Percentiles rank a stretch among this genome's conserved stretches.
These are phyloP conservation scores for Chrysanthemum lavandulifolium DNA, from an alignment of 129 eudicot genomes.

Conservation along the genomic window DNA sequence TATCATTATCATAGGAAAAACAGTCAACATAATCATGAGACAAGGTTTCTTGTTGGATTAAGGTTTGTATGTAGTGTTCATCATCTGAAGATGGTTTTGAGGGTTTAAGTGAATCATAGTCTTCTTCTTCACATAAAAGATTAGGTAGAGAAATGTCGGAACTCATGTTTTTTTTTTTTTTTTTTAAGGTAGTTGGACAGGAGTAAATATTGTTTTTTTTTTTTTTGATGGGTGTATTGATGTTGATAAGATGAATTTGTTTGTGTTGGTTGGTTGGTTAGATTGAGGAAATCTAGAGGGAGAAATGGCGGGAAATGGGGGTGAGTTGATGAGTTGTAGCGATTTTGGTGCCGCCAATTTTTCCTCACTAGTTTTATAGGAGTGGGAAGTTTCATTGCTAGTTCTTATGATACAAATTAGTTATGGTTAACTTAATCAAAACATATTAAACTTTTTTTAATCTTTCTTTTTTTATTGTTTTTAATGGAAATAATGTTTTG, in stretches of 20 bases:
- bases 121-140: slow-evolving; percentile 67
- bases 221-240: background rate
- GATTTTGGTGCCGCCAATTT: slow-evolving; percentile 87
- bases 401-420: no score
- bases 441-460: background rate
- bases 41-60: slow-evolving; percentile 31
- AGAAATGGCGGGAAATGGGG: slow-evolving; percentile 38
- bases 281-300: slow-evolving; percentile 36
- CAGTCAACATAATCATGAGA: slow-evolving; percentile 13
- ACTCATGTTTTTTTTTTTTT: slow-evolving; percentile 21
- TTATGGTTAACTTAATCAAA: no score
- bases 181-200: background rate
- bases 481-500: no score
- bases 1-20: slow-evolving; percentile 17
- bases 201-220: background rate
- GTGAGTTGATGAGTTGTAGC: slow-evolving; percentile 32
- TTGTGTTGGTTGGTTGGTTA: slow-evolving; percentile 24
- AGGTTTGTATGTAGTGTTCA: slow-evolving; percentile 42
- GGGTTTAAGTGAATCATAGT: slow-evolving; percentile 23
- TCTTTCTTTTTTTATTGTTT: no score
- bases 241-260: slow-evolving; percentile 8
- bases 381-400: slow-evolving; percentile 18
- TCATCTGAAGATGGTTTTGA: slow-evolving; percentile 34
- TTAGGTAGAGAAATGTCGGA: slow-evolving; percentile 41
- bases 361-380: slow-evolving; percentile 44